Conservation (phyloP, 83 land plant genomes). For the Isoetes engelmannii region DNA sequence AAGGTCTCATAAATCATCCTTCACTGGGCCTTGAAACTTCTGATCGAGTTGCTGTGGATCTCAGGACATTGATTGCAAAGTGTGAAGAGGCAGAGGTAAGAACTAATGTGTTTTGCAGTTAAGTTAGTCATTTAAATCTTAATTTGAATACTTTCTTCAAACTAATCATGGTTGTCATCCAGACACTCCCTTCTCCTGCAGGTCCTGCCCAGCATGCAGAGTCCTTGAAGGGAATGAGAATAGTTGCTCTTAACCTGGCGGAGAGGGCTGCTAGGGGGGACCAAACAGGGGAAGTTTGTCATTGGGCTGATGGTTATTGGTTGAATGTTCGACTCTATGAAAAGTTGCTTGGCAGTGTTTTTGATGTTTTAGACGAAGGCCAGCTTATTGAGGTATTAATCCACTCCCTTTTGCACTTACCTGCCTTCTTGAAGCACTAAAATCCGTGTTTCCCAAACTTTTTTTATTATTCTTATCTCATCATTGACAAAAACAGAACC, state of each 20-base stretch:
- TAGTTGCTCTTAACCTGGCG: conserved; percentile 65
- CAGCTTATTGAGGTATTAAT: conserved; percentile 75
- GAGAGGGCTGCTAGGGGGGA: conserved; percentile 97
- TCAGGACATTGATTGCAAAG: conserved; percentile 53
- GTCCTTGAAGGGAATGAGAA: conserved; percentile 67
- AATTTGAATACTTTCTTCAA: not conserved
- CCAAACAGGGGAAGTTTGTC: conserved; percentile 91
- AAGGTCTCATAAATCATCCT: conserved; percentile 84
- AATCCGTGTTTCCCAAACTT: too few relatives aligned
- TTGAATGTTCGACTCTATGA: conserved; percentile 86
- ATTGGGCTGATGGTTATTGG: conserved; percentile 98
- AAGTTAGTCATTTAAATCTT: too few relatives aligned
- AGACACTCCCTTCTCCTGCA: conserved; percentile 69
- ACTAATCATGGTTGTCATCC: conserved; percentile 9
- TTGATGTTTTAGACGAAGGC: conserved; percentile 92
- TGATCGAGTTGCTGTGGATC: conserved; percentile 54
- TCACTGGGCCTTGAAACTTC: conserved; percentile 57
- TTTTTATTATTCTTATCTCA: too few relatives aligned
- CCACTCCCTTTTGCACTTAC: not conserved
- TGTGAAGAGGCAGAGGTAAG: conserved; percentile 93
- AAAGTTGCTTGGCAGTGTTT: conserved; percentile 78
- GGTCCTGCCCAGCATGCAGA: conserved; percentile 82
- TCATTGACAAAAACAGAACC: too few relatives aligned
- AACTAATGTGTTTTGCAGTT: not conserved
- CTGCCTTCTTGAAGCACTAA: too few relatives aligned